Percentiles rank a stretch among this genome's conserved stretches.
phyloP scores from a whole-genome alignment of 2,329 filamentous ascomycete species.

The Fusarium devonianum region DNA sequence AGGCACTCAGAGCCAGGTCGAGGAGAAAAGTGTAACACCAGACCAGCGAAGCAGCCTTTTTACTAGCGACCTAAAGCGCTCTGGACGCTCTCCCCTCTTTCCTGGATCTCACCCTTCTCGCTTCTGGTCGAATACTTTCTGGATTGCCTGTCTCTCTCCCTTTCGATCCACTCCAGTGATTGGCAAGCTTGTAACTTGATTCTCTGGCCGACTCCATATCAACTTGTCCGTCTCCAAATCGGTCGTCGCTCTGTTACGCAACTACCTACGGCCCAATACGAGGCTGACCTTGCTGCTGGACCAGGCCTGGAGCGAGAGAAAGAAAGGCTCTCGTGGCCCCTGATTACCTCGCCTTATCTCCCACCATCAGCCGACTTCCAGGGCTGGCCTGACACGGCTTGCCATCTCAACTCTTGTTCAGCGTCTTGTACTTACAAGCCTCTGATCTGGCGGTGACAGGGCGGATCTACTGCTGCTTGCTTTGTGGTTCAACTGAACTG shows the following conservation, averaged over 20 bases:
- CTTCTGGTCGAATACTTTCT: constrained; percentile 5
- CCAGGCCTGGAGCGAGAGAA: no score
- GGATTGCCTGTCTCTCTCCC: not conserved
- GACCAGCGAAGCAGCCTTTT: no score
- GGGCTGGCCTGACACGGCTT: constrained; percentile 2
- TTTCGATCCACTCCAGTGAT: constrained; percentile 17
- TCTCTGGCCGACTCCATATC: not conserved
- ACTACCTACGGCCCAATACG: constrained; percentile 13
- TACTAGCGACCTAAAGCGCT: no score
- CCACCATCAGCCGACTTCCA: constrained; percentile 8
- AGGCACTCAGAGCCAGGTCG: constrained; percentile 9
- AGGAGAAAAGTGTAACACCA: no score
- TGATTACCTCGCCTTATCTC: constrained; percentile 23
- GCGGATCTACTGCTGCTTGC: constrained; percentile 15
- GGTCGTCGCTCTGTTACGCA: constrained; percentile 8
- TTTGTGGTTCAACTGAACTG: constrained; percentile 10
- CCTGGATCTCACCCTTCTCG: constrained; percentile 15
- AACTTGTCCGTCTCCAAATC: not conserved
- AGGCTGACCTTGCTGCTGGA: constrained; percentile 35
- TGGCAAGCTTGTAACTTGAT: constrained; percentile 3
- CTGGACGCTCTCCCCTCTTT: no score
- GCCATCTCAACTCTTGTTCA: not conserved
- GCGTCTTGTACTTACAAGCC: not conserved
- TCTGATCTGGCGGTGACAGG: constrained; percentile 30
- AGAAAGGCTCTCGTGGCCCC: constrained; percentile 32